A percentile compares a stretch with the other conserved stretches of the same genome.
These are phyloP conservation scores for Fusarium pseudograminearum DNA, from an alignment of 2,329 filamentous ascomycete genomes.

Conservation along the genomic window DNA sequence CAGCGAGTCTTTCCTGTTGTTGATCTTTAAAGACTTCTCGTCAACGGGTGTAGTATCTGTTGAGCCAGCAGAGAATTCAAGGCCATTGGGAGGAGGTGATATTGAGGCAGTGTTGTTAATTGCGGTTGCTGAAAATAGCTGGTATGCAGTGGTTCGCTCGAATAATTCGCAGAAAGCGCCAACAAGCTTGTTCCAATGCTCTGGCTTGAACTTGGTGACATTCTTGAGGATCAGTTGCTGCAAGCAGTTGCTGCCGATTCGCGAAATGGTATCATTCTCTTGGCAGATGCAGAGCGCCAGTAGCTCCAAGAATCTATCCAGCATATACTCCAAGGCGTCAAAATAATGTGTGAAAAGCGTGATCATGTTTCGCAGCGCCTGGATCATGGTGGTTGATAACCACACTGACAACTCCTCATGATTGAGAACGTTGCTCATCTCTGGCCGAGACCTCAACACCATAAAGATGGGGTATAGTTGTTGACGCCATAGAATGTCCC, in stretches of 20 bases:
- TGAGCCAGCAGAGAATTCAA: slow-evolving; percentile 61
- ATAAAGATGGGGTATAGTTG: slow-evolving; percentile 98
- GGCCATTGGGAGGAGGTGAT: slow-evolving; percentile 64
- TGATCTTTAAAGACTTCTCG: slow-evolving; percentile 71
- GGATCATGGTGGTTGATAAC: slow-evolving; percentile 99
- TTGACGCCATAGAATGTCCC: slow-evolving; percentile 98
- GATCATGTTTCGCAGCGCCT: slow-evolving; percentile 98
- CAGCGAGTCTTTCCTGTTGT: slow-evolving; percentile 59
- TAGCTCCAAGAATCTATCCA: slow-evolving; percentile 95
- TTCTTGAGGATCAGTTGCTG: slow-evolving; percentile 98
- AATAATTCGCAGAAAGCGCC: slow-evolving; percentile 97
- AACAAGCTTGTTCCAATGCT: slow-evolving; percentile 95
- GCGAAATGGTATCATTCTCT: slow-evolving; percentile 97
- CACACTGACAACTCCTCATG: slow-evolving; percentile 98
- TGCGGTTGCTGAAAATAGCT: slow-evolving; percentile 88
- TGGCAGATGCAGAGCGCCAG: slow-evolving; percentile 97
- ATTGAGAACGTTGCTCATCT: slow-evolving; percentile 94
- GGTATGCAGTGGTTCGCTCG: slow-evolving; percentile 91
- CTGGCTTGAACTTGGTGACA: slow-evolving; percentile 86
- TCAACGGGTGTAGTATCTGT: slow-evolving; percentile 57
- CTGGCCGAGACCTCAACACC: slow-evolving; percentile 93
- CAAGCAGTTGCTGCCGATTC: slow-evolving; percentile 97
- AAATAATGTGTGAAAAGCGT: slow-evolving; percentile 99
- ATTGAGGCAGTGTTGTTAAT: slow-evolving; percentile 65
- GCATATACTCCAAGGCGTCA: slow-evolving; percentile 94